Evolutionary conservation across 768 basidiomycete genomes (phyloP).

Genomic region (Chalciporus piperatus): DNA sequence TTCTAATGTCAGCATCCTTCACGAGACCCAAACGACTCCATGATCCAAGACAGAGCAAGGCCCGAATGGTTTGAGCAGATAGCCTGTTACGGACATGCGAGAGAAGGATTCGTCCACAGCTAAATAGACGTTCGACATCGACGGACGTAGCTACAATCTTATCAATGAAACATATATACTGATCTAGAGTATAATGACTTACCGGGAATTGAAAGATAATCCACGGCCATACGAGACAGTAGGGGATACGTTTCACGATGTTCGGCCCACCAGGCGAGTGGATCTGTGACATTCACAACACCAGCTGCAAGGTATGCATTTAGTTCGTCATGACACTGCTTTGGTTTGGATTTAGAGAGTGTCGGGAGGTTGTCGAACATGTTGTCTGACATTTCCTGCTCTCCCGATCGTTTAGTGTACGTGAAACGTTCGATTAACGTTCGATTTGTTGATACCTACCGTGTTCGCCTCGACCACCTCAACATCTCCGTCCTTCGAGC

Average conservation of each 20-base stretch:
- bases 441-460: background rate
- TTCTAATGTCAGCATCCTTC: conserved; percentile 22
- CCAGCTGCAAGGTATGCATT: background rate
- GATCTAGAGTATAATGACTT: background rate
- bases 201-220: conserved; percentile 5
- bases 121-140: conserved; percentile 31
- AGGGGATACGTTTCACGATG: background rate
- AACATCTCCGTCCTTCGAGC: too few relatives aligned
- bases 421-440: background rate
- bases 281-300: background rate
- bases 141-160: conserved; percentile 29
- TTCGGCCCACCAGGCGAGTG: background rate
- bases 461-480: background rate
- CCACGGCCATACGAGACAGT: conserved; percentile 1
- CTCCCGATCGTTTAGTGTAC: background rate
- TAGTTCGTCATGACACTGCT: conserved; percentile 1
- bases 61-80: conserved; percentile 22
- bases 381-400: conserved; percentile 14
- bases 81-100: conserved; percentile 27
- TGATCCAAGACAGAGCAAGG: conserved; percentile 32
- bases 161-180: background rate
- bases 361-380: conserved; percentile 31
- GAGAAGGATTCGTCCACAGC: conserved; percentile 24
- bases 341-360: conserved; percentile 4
- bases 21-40: conserved; percentile 32